Evolutionary conservation across 1,139 yeast species (phyloP).

Genomic region (Hyphopichia burtonii): DNA sequence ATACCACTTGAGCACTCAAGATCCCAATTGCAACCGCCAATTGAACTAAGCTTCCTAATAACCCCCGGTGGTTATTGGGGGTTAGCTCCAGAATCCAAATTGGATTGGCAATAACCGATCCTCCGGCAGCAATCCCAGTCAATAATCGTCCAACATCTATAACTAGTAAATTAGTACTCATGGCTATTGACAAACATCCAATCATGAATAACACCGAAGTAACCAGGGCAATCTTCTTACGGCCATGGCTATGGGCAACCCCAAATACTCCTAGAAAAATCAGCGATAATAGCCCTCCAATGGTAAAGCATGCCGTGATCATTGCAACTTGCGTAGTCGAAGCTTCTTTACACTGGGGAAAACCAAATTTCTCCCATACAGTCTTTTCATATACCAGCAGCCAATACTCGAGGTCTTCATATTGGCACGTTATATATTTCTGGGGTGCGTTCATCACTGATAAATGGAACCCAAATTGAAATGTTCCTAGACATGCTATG

Average conservation of each 20-base stretch:
- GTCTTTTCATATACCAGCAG: conserved; percentile 19
- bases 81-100: conserved; percentile 38
- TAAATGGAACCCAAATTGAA: conserved; percentile 89
- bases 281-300: conserved; percentile 37
- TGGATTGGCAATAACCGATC: conserved; percentile 37
- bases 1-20: conserved; percentile 30
- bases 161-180: conserved; percentile 12
- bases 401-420: conserved; percentile 7
- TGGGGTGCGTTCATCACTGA: conserved; percentile 85
- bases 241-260: conserved; percentile 24
- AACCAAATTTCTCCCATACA: conserved; percentile 24
- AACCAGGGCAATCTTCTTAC: conserved; percentile 23
- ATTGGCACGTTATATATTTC: conserved; percentile 51
- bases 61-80: conserved; percentile 38
- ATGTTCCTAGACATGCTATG: conserved; percentile 64
- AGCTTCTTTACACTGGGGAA: conserved; percentile 32
- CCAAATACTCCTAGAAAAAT: conserved; percentile 29
- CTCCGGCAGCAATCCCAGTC: conserved; percentile 40
- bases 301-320: conserved; percentile 36
- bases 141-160: conserved; percentile 29
- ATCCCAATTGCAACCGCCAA: conserved; percentile 38
- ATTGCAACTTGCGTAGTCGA: conserved; percentile 20
- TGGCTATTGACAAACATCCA: conserved; percentile 19
- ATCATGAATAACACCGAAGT: conserved; percentile 23
- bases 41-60: conserved; percentile 37